phyloP scores from a whole-genome alignment of 164 flowering plant species.

The Dillenia turbinata region DNA sequence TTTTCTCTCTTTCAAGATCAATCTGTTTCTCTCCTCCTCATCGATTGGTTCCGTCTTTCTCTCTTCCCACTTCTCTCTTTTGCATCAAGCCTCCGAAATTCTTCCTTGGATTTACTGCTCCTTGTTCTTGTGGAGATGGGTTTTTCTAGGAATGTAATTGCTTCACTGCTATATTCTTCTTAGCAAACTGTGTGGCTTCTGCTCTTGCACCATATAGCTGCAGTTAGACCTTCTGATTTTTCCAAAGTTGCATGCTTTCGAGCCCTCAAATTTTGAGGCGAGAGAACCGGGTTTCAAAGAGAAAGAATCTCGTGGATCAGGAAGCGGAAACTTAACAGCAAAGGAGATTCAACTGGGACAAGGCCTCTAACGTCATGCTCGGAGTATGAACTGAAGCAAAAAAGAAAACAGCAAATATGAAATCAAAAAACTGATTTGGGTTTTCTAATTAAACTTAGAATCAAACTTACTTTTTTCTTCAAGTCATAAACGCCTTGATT shows the following conservation, averaged over 20 bases:
- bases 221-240: constrained; percentile 41
- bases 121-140: constrained; percentile 16
- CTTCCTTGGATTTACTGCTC: constrained; percentile 10
- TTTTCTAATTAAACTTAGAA: too few relatives aligned
- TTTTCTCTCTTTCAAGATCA: too few relatives aligned
- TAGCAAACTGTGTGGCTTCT: constrained; percentile 74
- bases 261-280: constrained; percentile 7
- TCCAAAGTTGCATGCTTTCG: constrained; percentile 30
- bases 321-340: constrained; percentile 68
- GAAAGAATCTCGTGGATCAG: constrained; percentile 54
- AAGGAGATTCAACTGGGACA: constrained; percentile 47
- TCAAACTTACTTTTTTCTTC: constrained; percentile 59
- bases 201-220: constrained; percentile 88
- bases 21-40: too few relatives aligned
- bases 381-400: background rate
- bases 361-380: constrained; percentile 51
- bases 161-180: constrained; percentile 9
- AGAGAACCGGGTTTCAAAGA: constrained; percentile 82
- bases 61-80: too few relatives aligned
- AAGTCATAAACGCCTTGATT: constrained; percentile 72
- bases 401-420: too few relatives aligned
- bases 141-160: background rate
- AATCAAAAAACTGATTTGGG: too few relatives aligned
- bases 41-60: too few relatives aligned
- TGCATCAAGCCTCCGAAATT: background rate